phyloP scores from a whole-genome alignment of 306 rosid species.

The Trifolium pratense region DNA sequence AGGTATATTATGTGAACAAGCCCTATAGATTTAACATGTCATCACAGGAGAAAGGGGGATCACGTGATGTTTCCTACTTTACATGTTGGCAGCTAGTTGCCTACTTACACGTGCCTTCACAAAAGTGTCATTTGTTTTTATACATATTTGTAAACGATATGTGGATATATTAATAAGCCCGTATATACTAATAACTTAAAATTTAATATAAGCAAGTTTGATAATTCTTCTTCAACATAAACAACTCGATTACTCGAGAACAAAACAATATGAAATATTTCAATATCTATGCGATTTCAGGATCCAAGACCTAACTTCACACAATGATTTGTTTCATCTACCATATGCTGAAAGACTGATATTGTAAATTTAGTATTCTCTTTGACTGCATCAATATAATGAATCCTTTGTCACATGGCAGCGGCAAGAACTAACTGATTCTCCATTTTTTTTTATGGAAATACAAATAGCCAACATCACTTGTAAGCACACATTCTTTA shows the following conservation, averaged over 20 bases:
- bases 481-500: constrained; percentile 25
- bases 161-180: not conserved
- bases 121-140: constrained; percentile 14
- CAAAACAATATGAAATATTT: not conserved
- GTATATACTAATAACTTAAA: not conserved
- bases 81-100: not conserved
- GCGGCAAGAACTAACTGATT: too few species aligned
- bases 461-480: not conserved
- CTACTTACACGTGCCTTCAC: not conserved
- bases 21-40: constrained; percentile 17
- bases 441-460: too few species aligned
- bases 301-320: not conserved
- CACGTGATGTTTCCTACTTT: constrained; percentile 17
- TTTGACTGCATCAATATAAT: not conserved
- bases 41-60: constrained; percentile 21
- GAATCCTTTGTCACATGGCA: not conserved
- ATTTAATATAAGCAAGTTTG: not conserved
- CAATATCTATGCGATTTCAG: not conserved
- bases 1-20: constrained; percentile 60
- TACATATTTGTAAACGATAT: not conserved
- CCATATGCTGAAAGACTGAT: not conserved
- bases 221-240: not conserved
- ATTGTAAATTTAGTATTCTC: not conserved
- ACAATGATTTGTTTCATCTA: constrained; percentile 5
- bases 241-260: not conserved